Percentiles rank a stretch among this genome's conserved stretches.
phyloP scores from a whole-genome alignment of 352 stramenopile genomes.

The Hyaloperonospora arabidopsidis region DNA sequence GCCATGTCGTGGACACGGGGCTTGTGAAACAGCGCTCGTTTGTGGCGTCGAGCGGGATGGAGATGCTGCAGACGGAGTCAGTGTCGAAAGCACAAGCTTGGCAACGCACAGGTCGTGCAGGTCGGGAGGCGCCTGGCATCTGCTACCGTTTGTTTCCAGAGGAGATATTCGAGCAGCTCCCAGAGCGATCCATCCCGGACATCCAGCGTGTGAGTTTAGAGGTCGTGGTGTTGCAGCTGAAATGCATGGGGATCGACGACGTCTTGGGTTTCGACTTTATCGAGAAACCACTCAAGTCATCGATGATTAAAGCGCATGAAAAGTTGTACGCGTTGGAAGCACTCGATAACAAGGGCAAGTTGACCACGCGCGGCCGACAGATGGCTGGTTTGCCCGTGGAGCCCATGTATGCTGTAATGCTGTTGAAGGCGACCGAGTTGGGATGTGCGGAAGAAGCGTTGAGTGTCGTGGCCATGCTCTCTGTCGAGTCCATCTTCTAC shows the following conservation, averaged over 20 bases:
- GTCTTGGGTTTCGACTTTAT: slow-evolving; percentile 87
- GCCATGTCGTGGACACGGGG: slow-evolving; percentile 80
- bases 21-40: slow-evolving; percentile 86
- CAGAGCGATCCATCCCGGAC: slow-evolving; percentile 64
- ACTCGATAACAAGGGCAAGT: slow-evolving; percentile 48
- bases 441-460: slow-evolving; percentile 77
- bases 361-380: slow-evolving; percentile 66
- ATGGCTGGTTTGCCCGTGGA: slow-evolving; percentile 85
- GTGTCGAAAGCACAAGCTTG: slow-evolving; percentile 88
- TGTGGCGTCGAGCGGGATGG: slow-evolving; percentile 81
- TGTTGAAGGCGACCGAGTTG: slow-evolving; percentile 73
- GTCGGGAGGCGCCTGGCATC: slow-evolving; percentile 70
- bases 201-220: slow-evolving; percentile 84
- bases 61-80: slow-evolving; percentile 80
- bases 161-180: slow-evolving; percentile 77
- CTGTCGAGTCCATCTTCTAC: slow-evolving; percentile 86
- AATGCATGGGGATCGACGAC: slow-evolving; percentile 80
- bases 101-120: slow-evolving; percentile 85
- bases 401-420: slow-evolving; percentile 85
- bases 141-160: slow-evolving; percentile 83
- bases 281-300: slow-evolving; percentile 69
- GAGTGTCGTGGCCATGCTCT: slow-evolving; percentile 85
- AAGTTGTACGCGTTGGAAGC: slow-evolving; percentile 74
- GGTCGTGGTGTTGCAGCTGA: slow-evolving; percentile 78
- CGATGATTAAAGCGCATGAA: slow-evolving; percentile 73